Conservation (phyloP, 495 filamentous ascomycete genomes). For the Penicillium paxilli region DNA sequence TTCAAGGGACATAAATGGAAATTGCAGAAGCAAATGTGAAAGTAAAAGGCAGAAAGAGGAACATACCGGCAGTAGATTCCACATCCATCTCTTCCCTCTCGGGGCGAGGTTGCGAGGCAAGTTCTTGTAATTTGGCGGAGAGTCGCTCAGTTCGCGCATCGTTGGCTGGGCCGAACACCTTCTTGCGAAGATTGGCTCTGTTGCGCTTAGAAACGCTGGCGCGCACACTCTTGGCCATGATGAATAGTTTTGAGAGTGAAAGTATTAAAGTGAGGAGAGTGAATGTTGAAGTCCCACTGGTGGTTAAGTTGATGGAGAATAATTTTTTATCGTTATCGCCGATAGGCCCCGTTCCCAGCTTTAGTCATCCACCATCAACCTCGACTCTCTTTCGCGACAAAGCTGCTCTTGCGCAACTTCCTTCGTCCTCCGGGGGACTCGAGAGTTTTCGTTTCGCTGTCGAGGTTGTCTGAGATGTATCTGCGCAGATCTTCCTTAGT, state of each 20-base stretch:
- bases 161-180: slow-evolving; percentile 78
- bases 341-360: slow-evolving; percentile 25
- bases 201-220: slow-evolving; percentile 76
- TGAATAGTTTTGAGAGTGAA: slow-evolving; percentile 13
- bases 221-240: slow-evolving; percentile 82
- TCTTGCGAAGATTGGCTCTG: slow-evolving; percentile 69
- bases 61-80: slow-evolving; percentile 31
- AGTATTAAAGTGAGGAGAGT: not conserved
- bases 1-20: not conserved
- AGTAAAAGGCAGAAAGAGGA: not conserved
- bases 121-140: slow-evolving; percentile 74
- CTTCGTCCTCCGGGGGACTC: not conserved
- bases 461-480: slow-evolving; percentile 25
- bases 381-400: too few relatives aligned
- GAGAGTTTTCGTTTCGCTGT: not conserved
- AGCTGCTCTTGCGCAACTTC: slow-evolving; percentile 25
- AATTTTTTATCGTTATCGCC: slow-evolving; percentile 23
- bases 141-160: slow-evolving; percentile 73
- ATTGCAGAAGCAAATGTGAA: too few relatives aligned
- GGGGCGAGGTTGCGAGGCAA: slow-evolving; percentile 64
- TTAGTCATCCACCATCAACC: slow-evolving; percentile 41
- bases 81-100: slow-evolving; percentile 23
- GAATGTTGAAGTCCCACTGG: not conserved
- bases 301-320: not conserved
- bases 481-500: slow-evolving; percentile 5